A percentile compares a stretch with the other conserved stretches of the same genome.
These are phyloP conservation scores for Sonneratia caseolaris DNA, from an alignment of 345 rosid genomes.

Conservation along the genomic window DNA sequence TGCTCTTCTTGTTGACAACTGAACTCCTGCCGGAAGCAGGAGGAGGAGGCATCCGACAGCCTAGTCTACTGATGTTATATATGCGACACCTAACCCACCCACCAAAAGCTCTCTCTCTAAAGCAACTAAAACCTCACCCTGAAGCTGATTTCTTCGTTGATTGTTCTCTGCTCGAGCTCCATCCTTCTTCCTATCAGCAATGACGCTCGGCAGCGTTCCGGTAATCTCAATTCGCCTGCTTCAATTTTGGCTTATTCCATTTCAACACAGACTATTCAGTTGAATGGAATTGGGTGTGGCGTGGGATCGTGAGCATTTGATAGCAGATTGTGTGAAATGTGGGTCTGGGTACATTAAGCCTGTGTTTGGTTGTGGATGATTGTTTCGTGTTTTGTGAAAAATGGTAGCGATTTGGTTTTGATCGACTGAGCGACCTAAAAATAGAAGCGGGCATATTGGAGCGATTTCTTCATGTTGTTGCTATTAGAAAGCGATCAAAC, in stretches of 20 bases:
- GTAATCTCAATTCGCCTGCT: neutral
- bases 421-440: too few relatives aligned
- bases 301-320: neutral
- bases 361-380: neutral
- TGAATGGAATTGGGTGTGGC: too few relatives aligned
- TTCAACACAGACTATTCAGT: too few relatives aligned
- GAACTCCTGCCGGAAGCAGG: too few relatives aligned
- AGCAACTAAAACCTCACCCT: neutral
- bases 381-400: neutral
- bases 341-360: neutral
- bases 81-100: neutral
- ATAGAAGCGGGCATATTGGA: too few relatives aligned
- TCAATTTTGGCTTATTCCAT: too few relatives aligned
- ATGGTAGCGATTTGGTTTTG: too few relatives aligned
- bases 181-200: neutral
- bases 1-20: too few relatives aligned
- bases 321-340: neutral
- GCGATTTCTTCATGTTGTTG: too few relatives aligned
- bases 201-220: neutral
- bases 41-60: neutral
- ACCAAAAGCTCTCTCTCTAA: neutral
- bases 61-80: neutral
- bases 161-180: neutral
- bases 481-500: neutral
- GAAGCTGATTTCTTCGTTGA: neutral